A percentile compares a stretch with the other conserved stretches of the same genome.
These are phyloP conservation scores for Candida tammaniensis DNA, from an alignment of 805 yeast species.

Conservation along the genomic window DNA sequence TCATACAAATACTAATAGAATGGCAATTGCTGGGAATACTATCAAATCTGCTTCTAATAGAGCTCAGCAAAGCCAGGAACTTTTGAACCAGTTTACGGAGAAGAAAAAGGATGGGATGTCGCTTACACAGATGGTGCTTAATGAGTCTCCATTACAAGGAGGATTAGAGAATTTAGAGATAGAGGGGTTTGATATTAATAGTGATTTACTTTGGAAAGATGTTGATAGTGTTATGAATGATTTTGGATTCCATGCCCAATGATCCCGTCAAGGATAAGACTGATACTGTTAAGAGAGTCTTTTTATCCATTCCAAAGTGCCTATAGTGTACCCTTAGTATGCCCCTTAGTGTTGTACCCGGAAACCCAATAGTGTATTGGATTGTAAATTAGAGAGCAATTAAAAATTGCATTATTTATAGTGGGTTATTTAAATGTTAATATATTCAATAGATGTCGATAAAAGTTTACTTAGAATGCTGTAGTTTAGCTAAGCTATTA, in stretches of 20 bases:
- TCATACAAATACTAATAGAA: conserved; percentile 9
- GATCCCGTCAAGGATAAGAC: not conserved
- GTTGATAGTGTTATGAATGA: conserved; percentile 89
- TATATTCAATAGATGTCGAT: too few relatives aligned
- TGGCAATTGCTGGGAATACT: conserved; percentile 17
- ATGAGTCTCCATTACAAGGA: conserved; percentile 21
- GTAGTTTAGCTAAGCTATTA: too few relatives aligned
- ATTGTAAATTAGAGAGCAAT: too few relatives aligned
- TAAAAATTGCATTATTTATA: too few relatives aligned
- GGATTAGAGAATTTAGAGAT: conserved; percentile 33
- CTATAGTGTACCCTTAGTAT: too few relatives aligned
- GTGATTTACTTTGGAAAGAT: conserved; percentile 69
- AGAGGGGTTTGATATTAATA: conserved; percentile 46
- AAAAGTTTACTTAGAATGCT: too few relatives aligned
- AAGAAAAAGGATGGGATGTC: conserved; percentile 7
- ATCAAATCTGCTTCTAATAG: too few relatives aligned
- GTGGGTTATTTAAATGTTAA: too few relatives aligned
- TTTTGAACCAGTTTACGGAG: not conserved
- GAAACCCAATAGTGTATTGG: too few relatives aligned
- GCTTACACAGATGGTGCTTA: conserved; percentile 8
- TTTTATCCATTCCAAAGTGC: too few relatives aligned
- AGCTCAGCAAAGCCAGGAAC: not conserved
- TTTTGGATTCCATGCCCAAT: conserved; percentile 75
- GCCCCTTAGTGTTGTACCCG: too few relatives aligned
- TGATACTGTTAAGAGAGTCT: too few relatives aligned